A percentile compares a stretch with the other conserved stretches of the same genome.
Evolutionary conservation across 192 early-diverging fungal genomes (phyloP).

Genomic region (Chytriomyces confervae): DNA sequence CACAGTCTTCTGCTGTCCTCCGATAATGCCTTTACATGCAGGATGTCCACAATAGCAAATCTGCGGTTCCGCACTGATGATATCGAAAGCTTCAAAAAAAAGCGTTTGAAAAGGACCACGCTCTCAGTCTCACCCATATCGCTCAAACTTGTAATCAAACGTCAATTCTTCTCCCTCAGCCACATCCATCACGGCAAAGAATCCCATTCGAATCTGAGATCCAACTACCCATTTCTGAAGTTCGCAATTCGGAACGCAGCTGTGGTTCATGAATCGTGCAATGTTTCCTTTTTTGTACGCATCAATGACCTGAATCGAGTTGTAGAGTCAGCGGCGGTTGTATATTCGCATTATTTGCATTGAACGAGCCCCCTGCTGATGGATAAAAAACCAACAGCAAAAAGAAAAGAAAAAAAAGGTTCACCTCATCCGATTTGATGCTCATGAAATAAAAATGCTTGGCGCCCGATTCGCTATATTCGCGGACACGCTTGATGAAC

Average conservation of each 20-base stretch:
- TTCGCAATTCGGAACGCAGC: constrained; percentile 93
- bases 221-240: constrained; percentile 98
- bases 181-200: constrained; percentile 86
- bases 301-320: constrained; percentile 81
- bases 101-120: background rate
- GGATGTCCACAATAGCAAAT: constrained; percentile 89
- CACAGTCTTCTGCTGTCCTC: constrained; percentile 68
- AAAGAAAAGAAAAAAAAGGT: background rate
- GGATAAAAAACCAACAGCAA: background rate
- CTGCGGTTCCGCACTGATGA: constrained; percentile 79
- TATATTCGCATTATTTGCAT: no score
- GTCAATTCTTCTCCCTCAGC: constrained; percentile 86
- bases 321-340: background rate
- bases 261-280: constrained; percentile 98
- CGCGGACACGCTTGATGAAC: constrained; percentile 82
- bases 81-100: background rate
- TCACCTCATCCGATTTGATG: constrained; percentile 85
- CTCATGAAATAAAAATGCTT: constrained; percentile 99
- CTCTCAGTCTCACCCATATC: constrained; percentile 77
- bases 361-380: no score
- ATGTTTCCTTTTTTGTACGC: constrained; percentile 91
- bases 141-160: constrained; percentile 99
- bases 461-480: constrained; percentile 80
- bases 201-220: constrained; percentile 86
- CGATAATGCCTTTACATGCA: constrained; percentile 90